phyloP scores from a whole-genome alignment of 768 basidiomycete genomes.

The Lentinula raphanica region DNA sequence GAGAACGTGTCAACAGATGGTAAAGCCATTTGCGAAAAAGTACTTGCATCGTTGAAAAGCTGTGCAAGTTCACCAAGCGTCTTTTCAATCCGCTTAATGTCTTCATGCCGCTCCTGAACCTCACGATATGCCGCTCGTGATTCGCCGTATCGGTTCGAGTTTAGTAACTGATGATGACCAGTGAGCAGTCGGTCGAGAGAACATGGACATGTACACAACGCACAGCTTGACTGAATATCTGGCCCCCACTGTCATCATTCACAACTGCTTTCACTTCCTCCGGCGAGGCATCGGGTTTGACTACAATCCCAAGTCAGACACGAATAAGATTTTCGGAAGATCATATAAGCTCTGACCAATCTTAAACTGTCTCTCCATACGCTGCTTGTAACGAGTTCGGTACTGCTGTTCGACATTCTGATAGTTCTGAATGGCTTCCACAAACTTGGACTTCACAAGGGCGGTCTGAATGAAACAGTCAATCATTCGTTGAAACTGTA shows the following conservation, averaged over 20 bases:
- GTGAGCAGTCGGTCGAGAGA: background rate
- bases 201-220: constrained; percentile 12
- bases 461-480: background rate
- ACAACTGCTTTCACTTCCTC: constrained; percentile 87
- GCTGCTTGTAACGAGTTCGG: constrained; percentile 70
- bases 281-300: constrained; percentile 88
- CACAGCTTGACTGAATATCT: constrained; percentile 90
- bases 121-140: constrained; percentile 90
- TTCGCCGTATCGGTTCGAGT: constrained; percentile 85
- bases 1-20: constrained; percentile 2
- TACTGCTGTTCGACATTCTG: constrained; percentile 80
- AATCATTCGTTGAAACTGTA: background rate
- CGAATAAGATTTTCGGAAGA: background rate
- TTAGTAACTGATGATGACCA: constrained; percentile 56
- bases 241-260: constrained; percentile 73
- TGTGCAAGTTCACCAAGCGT: constrained; percentile 92
- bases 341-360: constrained; percentile 50
- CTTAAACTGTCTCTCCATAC: constrained; percentile 82
- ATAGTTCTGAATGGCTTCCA: constrained; percentile 82
- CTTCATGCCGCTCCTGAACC: constrained; percentile 95
- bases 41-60: constrained; percentile 86
- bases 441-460: constrained; percentile 54
- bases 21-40: background rate
- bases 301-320: constrained; percentile 29
- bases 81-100: constrained; percentile 92